These are phyloP conservation scores for Epichloe coenophiala DNA, from an alignment of 2,329 filamentous ascomycete species.

Conservation along the genomic window DNA sequence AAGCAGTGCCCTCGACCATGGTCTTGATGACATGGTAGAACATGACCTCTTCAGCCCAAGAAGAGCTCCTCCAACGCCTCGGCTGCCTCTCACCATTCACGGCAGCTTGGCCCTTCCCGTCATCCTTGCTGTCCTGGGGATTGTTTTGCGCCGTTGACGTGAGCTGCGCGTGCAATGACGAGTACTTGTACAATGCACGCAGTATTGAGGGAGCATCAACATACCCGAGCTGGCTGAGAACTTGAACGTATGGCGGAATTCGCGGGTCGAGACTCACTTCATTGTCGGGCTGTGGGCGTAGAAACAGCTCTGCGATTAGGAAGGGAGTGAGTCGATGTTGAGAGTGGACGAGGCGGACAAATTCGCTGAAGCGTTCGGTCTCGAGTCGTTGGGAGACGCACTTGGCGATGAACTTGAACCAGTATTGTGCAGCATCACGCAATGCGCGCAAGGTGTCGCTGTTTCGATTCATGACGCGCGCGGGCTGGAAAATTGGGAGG, in stretches of 20 bases:
- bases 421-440: constrained; percentile 23
- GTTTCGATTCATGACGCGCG: constrained; percentile 14
- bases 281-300: constrained; percentile 37
- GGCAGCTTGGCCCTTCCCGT: constrained; percentile 3
- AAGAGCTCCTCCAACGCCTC: constrained; percentile 41
- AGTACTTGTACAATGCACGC: constrained; percentile 41
- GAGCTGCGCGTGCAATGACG: constrained; percentile 30
- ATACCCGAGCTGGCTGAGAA: constrained; percentile 35
- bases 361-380: constrained; percentile 37
- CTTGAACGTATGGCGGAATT: constrained; percentile 44
- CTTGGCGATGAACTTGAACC: constrained; percentile 36
- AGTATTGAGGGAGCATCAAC: constrained; percentile 43
- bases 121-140: constrained; percentile 1
- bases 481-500: background rate
- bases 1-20: constrained; percentile 46
- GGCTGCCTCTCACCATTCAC: constrained; percentile 11
- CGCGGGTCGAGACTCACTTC: constrained; percentile 42
- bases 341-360: constrained; percentile 33
- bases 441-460: constrained; percentile 11
- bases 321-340: constrained; percentile 38
- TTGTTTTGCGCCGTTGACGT: background rate
- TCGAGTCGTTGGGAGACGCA: constrained; percentile 40
- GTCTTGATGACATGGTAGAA: constrained; percentile 86
- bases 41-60: constrained; percentile 70
- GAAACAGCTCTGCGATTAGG: constrained; percentile 42